Conservation (phyloP, 345 rosid genomes). For the Noccaea bulbosa region DNA sequence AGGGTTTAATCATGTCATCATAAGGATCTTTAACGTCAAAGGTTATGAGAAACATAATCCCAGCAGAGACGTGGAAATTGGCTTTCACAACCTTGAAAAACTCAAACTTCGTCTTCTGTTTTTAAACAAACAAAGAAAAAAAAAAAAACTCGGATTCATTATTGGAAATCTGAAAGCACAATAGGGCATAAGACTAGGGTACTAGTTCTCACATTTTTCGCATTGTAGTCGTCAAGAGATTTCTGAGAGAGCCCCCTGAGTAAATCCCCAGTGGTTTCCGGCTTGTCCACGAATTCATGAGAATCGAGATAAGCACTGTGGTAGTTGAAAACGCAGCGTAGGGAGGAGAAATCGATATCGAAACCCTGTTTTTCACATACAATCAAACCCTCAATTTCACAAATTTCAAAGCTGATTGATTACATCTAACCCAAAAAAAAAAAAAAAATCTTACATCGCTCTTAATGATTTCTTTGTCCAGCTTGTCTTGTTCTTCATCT, state of each 20-base stretch:
- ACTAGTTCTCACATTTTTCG: background rate
- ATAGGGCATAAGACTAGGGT: background rate
- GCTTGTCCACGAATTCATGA: background rate
- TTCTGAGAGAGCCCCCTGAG: background rate
- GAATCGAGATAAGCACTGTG: background rate
- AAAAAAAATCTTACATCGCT: background rate
- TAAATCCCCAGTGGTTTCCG: background rate
- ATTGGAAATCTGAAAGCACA: no score
- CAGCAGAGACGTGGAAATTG: background rate
- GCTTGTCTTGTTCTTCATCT: background rate
- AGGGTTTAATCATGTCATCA: background rate
- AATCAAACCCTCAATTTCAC: constrained; percentile 16
- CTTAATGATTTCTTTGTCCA: background rate
- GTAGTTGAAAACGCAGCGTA: constrained; percentile 4
- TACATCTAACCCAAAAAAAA: background rate
- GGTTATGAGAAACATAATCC: constrained; percentile 2
- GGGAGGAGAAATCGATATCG: background rate
- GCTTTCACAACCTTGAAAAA: background rate
- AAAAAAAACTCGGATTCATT: no score
- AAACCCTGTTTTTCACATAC: constrained; percentile 10
- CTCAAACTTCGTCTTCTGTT: background rate
- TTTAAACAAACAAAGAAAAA: background rate
- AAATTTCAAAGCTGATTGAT: no score
- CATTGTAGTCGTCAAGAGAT: constrained; percentile 29
- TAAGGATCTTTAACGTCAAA: background rate